A percentile compares a stretch with the other conserved stretches of the same genome.
phyloP scores from a whole-genome alignment of 1,139 yeast genomes.

The Debaryomyces singareniensis region DNA sequence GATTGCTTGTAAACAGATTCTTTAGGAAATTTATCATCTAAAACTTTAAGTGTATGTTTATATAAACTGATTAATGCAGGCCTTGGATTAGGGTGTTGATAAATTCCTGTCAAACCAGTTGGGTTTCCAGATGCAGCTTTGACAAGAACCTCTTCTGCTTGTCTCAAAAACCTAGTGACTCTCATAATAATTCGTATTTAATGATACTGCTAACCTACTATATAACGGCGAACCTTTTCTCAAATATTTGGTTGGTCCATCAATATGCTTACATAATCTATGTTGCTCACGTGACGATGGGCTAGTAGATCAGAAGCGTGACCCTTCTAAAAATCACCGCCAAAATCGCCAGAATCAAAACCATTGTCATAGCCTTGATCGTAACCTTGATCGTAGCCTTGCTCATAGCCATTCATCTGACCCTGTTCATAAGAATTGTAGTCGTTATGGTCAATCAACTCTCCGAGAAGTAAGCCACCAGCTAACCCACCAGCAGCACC shows the following conservation, averaged over 20 bases:
- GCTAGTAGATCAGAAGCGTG: background rate
- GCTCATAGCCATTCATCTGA: constrained; percentile 21
- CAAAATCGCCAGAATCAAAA: constrained; percentile 21
- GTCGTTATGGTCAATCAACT: constrained; percentile 29
- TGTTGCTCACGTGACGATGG: constrained; percentile 1
- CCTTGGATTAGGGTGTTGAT: constrained; percentile 79
- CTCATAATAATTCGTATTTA: constrained; percentile 30
- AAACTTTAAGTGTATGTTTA: constrained; percentile 57
- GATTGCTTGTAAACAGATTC: constrained; percentile 73
- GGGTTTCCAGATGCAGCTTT: constrained; percentile 65
- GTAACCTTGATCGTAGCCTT: constrained; percentile 28
- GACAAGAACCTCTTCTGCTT: constrained; percentile 56
- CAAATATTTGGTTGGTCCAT: constrained; percentile 2
- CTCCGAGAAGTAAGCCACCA: constrained; percentile 63
- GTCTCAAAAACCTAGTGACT: constrained; percentile 38
- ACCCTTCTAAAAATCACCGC: constrained; percentile 23
- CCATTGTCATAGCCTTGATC: constrained; percentile 17
- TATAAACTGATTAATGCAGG: constrained; percentile 71
- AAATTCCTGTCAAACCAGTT: constrained; percentile 75
- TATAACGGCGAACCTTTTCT: background rate
- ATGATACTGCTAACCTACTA: background rate
- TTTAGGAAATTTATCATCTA: constrained; percentile 58
- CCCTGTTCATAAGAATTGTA: constrained; percentile 17
- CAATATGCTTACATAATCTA: too few species aligned
- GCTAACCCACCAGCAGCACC: constrained; percentile 81